phyloP scores from a whole-genome alignment of 2,329 filamentous ascomycete species.

The Penicillium sp. region DNA sequence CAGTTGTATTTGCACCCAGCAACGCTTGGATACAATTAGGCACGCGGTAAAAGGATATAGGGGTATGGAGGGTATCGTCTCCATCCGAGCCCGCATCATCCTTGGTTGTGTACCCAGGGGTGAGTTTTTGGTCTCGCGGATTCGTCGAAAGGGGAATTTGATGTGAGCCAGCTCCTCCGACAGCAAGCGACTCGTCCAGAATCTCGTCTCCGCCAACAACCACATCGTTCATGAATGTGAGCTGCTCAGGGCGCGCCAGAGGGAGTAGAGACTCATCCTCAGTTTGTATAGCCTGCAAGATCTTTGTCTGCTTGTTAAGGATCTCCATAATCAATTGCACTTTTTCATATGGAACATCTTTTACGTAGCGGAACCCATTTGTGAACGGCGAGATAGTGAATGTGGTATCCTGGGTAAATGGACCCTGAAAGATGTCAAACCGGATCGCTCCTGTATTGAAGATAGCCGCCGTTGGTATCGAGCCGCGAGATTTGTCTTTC shows the following conservation, averaged over 20 bases:
- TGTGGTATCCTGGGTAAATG: slow-evolving; percentile 82
- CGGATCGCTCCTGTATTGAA: slow-evolving; percentile 88
- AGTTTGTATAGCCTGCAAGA: slow-evolving; percentile 35
- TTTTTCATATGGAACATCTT: slow-evolving; percentile 73
- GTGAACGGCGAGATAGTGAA: slow-evolving; percentile 86
- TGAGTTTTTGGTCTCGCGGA: slow-evolving; percentile 45
- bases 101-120: slow-evolving; percentile 80
- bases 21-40: slow-evolving; percentile 80
- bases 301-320: slow-evolving; percentile 57
- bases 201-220: slow-evolving; percentile 16
- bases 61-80: slow-evolving; percentile 81
- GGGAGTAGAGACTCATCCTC: slow-evolving; percentile 18
- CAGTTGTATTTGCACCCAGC: slow-evolving; percentile 45
- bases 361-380: slow-evolving; percentile 71
- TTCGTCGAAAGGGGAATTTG: slow-evolving; percentile 34
- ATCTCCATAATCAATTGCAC: slow-evolving; percentile 66
- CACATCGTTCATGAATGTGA: slow-evolving; percentile 26
- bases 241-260: slow-evolving; percentile 49
- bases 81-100: slow-evolving; percentile 82
- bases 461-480: slow-evolving; percentile 65
- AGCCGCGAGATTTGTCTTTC: slow-evolving; percentile 55
- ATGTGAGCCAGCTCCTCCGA: slow-evolving; percentile 9
- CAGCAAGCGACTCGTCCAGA: slow-evolving; percentile 2
- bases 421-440: slow-evolving; percentile 91
- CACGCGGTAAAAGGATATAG: slow-evolving; percentile 69